These are phyloP conservation scores for Eutypa lata DNA, from an alignment of 2,329 filamentous ascomycete species.

Conservation along the genomic window DNA sequence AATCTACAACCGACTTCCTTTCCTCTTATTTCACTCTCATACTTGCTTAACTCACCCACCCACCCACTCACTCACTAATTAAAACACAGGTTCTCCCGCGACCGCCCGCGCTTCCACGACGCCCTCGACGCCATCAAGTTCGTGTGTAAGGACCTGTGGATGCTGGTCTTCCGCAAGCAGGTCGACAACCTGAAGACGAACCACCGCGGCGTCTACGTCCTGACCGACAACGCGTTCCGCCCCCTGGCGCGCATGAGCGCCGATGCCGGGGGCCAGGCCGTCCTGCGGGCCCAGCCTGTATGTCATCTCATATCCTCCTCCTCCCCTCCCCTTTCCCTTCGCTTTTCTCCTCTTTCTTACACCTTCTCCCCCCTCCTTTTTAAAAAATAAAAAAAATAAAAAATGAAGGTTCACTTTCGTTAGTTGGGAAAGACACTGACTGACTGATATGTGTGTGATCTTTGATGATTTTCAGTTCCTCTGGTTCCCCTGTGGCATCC, in stretches of 20 bases:
- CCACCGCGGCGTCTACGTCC: conserved; percentile 91
- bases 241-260: conserved; percentile 89
- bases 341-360: conserved; percentile 1
- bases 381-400: too few species aligned
- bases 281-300: conserved; percentile 76
- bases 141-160: conserved; percentile 97
- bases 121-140: conserved; percentile 97
- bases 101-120: conserved; percentile 84
- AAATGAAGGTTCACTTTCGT: too few species aligned
- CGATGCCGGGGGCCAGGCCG: conserved; percentile 69
- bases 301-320: conserved; percentile 27
- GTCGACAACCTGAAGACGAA: conserved; percentile 99
- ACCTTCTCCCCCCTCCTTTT: too few species aligned
- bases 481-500: conserved; percentile 91
- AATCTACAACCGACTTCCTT: too few species aligned
- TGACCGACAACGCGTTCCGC: conserved; percentile 89
- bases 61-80: too few species aligned
- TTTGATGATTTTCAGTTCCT: conserved; percentile 68
- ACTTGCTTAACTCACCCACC: too few species aligned
- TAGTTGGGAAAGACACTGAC: too few species aligned
- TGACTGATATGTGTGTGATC: not conserved
- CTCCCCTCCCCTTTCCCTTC: not conserved
- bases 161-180: conserved; percentile 89
- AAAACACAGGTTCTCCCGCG: conserved; percentile 74
- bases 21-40: too few species aligned